phyloP scores from a whole-genome alignment of 1,284 basidiomycete genomes.

The Athelia sp. region DNA sequence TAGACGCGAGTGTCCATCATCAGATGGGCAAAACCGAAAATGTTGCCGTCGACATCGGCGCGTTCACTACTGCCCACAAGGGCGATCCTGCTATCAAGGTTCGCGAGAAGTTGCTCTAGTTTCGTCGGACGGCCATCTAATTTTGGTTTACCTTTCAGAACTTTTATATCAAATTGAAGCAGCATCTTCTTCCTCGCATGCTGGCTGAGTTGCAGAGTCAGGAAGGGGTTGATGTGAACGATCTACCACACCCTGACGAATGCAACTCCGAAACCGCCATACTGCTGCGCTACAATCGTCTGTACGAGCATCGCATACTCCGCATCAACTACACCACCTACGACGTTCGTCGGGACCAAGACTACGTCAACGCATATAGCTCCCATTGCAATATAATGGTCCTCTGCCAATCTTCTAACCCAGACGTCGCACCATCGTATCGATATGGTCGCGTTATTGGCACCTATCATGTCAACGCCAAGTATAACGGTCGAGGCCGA shows the following conservation, averaged over 20 bases:
- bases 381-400: constrained; percentile 15
- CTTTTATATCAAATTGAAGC: constrained; percentile 23
- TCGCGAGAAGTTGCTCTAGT: too few species aligned
- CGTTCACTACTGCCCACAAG: constrained; percentile 1
- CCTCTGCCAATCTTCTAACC: constrained; percentile 9
- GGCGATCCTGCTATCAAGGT: constrained; percentile 7
- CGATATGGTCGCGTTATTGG: constrained; percentile 11
- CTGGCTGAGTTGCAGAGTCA: background rate
- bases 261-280: constrained; percentile 17
- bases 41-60: background rate
- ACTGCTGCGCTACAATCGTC: constrained; percentile 6
- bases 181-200: constrained; percentile 20
- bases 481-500: background rate
- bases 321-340: constrained; percentile 18
- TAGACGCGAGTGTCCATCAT: background rate
- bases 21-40: background rate
- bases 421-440: constrained; percentile 4
- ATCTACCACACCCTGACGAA: constrained; percentile 15
- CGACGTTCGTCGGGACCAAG: constrained; percentile 8
- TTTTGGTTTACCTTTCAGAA: constrained; percentile 10
- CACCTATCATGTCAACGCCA: constrained; percentile 2
- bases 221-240: background rate
- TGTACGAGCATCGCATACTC: constrained; percentile 12
- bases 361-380: constrained; percentile 3
- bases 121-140: too few species aligned